Percentiles rank a stretch among this genome's conserved stretches.
These are phyloP conservation scores for Salix caprea DNA, from an alignment of 345 rosid species.

Conservation along the genomic window DNA sequence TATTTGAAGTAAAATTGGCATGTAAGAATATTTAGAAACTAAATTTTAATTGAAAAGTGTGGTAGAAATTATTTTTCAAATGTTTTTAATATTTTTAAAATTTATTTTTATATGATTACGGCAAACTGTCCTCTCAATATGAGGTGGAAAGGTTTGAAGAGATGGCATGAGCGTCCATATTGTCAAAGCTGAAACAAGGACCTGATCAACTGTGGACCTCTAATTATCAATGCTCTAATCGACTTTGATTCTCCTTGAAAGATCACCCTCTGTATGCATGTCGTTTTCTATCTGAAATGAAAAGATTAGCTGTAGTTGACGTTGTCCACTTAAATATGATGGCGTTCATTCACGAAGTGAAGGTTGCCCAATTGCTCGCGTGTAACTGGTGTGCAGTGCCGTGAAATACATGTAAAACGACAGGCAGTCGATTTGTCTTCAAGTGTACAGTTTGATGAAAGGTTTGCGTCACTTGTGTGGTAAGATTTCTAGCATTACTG, in stretches of 20 bases:
- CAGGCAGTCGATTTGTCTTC: not conserved
- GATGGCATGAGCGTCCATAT: not conserved
- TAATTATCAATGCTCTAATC: not conserved
- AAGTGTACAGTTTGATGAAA: not conserved
- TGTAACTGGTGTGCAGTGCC: not conserved
- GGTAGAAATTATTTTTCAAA: too few relatives aligned
- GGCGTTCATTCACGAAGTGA: not conserved
- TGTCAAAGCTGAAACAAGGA: too few relatives aligned
- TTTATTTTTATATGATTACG: too few relatives aligned
- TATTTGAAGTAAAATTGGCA: too few relatives aligned
- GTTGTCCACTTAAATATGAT: too few relatives aligned
- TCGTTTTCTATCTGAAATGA: not conserved
- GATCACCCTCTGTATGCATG: not conserved
- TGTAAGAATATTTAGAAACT: not conserved
- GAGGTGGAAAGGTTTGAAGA: not conserved
- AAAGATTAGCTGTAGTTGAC: not conserved
- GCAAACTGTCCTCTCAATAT: not conserved
- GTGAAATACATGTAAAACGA: not conserved
- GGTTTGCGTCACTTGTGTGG: not conserved
- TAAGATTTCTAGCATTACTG: not conserved
- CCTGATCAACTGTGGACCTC: not conserved
- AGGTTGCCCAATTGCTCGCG: not conserved
- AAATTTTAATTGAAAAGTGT: not conserved
- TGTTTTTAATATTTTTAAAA: too few relatives aligned
- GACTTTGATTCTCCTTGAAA: not conserved